Base-by-base conservation (phyloP, 192 early-diverging fungal genomes). In the Coemansia sp. region DNA sequence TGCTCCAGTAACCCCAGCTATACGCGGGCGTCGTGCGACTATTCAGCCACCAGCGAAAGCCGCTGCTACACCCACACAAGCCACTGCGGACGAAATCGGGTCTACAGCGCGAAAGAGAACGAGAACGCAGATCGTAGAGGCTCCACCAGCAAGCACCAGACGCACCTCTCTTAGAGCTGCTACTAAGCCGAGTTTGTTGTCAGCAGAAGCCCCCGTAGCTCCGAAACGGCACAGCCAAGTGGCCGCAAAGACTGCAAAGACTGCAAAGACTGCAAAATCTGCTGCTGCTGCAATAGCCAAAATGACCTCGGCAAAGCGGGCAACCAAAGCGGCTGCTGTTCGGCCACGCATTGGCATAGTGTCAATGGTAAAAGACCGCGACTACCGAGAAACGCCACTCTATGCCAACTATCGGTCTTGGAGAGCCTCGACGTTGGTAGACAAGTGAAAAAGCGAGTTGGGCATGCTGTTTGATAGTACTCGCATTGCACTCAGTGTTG, bases 261-360 rank as follows among this genome's bases (percentile, higher is more conserved):
- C 56, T 10, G 56, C 31, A 4, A 1, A 4, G 31, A 31, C 31
- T 3, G 31, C n/a, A n/a, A n/a, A n/a, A n/a, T n/a, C 34, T 9
- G 56, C 56, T 18, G 5, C 20, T 9, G 14, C 56, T 21, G 56
- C 56, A 16, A n/a, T 36, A 3, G 56, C 56, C 33, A 58, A 34
- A 20, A 9, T 58, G 1, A 28, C 50, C 26, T 43, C 51, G 16
- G 23, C 51, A 14, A 42, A 38, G 36, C 28, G 46, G 7, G 36
- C 34, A 18, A 37, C 63, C 23, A 56, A 57, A 36, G 23, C 63
- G 14, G 16, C 56, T 34, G 56, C 56, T 20, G 45, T 42, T 28
- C 72, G 69, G 11, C 70, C 74, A n/a, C 78, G 78, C 0, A 73
- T 81, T 43, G 78, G 78, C 43, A 73, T 70, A 24, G 62, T 75